Evolutionary conservation across 1,284 basidiomycete species (phyloP).

Genomic region (Boletus semigastroideus): DNA sequence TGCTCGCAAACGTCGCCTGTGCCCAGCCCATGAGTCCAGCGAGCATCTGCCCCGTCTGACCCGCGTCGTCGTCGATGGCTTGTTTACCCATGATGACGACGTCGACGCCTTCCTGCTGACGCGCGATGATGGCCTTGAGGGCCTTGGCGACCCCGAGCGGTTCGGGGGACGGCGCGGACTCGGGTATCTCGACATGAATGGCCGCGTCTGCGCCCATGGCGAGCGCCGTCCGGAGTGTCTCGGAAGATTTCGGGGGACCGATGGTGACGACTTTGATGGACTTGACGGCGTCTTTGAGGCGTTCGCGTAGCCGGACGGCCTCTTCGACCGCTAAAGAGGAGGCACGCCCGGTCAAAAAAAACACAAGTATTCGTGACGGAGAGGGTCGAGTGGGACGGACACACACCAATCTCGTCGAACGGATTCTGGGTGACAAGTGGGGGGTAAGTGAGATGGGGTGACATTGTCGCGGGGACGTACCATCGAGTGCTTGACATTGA

Average conservation of each 20-base stretch:
- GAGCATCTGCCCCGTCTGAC: slow-evolving; percentile 98
- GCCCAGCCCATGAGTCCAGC: slow-evolving; percentile 92
- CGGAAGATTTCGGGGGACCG: slow-evolving; percentile 87
- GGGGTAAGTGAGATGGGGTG: background rate
- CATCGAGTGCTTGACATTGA: slow-evolving; percentile 97
- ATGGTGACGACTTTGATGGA: slow-evolving; percentile 92
- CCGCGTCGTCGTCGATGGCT: slow-evolving; percentile 96
- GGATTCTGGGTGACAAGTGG: slow-evolving; percentile 66
- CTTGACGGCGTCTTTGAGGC: slow-evolving; percentile 72
- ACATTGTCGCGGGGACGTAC: slow-evolving; percentile 44
- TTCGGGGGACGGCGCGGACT: slow-evolving; percentile 71
- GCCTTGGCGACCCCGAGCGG: slow-evolving; percentile 87
- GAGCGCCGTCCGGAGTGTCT: slow-evolving; percentile 93
- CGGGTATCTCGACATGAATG: slow-evolving; percentile 87
- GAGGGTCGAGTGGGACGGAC: slow-evolving; percentile 27
- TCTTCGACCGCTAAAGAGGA: slow-evolving; percentile 93
- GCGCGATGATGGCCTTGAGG: slow-evolving; percentile 76
- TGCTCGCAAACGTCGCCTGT: slow-evolving; percentile 95
- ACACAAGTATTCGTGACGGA: background rate
- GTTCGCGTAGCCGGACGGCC: slow-evolving; percentile 90
- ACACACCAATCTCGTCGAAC: slow-evolving; percentile 90
- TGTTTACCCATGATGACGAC: slow-evolving; percentile 98
- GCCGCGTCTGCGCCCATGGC: slow-evolving; percentile 97
- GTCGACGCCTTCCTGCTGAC: slow-evolving; percentile 71
- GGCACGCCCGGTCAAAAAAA: background rate